Evolutionary conservation across 176 grass and related monocot species (phyloP), one percentile per base, ranked within the genome.

Genomic region (Carex littledalei): DNA sequence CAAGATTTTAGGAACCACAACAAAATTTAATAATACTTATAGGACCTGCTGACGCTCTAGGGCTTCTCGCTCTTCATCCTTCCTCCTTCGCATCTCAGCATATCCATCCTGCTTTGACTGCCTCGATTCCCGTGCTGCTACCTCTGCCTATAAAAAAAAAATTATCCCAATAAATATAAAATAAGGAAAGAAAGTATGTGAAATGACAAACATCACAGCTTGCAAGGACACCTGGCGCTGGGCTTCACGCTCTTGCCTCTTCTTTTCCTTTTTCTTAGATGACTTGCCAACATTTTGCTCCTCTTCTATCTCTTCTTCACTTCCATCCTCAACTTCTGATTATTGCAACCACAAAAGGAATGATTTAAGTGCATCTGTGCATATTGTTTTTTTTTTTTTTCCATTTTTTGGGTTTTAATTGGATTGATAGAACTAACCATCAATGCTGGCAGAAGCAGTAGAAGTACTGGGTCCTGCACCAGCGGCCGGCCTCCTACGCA

Each of bases 221-320:
- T 18, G 18, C 0, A 86, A 63, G 82, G 66, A 85, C 76, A 98
- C 91, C 89, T 98, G 88, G 32, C 86, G 84, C 82, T 94, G 91
- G 0, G 59, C 85, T 65, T 93, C 92, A 12, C 93, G 88, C 59
- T 98, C 95, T 84, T 94, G 95, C 73, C 86, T 91, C 63, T 85
- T 98, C 95, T 87, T 98, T 80, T 94, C 95, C 86, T 92, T 98
- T 78, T 94, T 94, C 75, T 88, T 94, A 79, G 92, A 98, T 34
- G 84, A 69, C 69, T 65, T 98, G 37, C 81, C 78, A n/a, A 15
- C 86, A 90, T 87, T 71, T 39, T 82, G 37, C 57, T 83, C 83
- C 56, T 88, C 86, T 10, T 69, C 80, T 68, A 85, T 35, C 72
- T 94, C 91, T 65, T 90, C 88, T 21, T 93, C 92, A 65, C 83